Conservation (phyloP, 1,284 basidiomycete species). For the Stereum hirsutum region DNA sequence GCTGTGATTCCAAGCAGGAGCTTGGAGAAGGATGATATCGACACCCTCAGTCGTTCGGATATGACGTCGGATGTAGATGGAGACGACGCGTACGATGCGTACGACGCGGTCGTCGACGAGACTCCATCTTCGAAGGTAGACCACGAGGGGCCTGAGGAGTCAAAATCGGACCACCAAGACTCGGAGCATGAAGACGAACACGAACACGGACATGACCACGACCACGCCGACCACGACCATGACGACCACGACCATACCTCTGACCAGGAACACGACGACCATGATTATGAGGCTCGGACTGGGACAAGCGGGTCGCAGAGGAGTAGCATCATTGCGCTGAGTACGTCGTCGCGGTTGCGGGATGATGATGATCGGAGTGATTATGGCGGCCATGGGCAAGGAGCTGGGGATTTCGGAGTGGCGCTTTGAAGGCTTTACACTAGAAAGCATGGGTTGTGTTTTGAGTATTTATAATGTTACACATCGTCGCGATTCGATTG, state of each 20-base stretch:
- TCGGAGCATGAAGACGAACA: background rate
- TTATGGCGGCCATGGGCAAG: background rate
- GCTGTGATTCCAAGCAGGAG: background rate
- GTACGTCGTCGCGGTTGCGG: background rate
- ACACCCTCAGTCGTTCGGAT: too few relatives aligned
- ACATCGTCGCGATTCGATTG: too few relatives aligned
- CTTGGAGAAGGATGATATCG: background rate
- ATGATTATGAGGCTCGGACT: background rate
- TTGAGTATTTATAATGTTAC: too few relatives aligned
- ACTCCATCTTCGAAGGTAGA: background rate
- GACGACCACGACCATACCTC: background rate
- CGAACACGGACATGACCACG: background rate
- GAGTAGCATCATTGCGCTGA: background rate
- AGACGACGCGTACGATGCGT: background rate
- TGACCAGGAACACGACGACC: background rate
- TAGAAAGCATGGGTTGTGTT: background rate
- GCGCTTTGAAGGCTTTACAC: constrained; percentile 1
- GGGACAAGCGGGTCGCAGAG: background rate
- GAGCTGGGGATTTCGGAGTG: background rate
- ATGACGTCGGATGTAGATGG: too few relatives aligned
- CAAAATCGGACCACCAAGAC: too few relatives aligned
- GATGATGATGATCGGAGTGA: too few relatives aligned
- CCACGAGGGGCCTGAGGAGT: background rate
- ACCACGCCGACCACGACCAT: background rate
- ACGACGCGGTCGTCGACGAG: background rate